Evolutionary conservation across 345 rosid species (phyloP).

Genomic region (Eucalyptus cladocalyx): DNA sequence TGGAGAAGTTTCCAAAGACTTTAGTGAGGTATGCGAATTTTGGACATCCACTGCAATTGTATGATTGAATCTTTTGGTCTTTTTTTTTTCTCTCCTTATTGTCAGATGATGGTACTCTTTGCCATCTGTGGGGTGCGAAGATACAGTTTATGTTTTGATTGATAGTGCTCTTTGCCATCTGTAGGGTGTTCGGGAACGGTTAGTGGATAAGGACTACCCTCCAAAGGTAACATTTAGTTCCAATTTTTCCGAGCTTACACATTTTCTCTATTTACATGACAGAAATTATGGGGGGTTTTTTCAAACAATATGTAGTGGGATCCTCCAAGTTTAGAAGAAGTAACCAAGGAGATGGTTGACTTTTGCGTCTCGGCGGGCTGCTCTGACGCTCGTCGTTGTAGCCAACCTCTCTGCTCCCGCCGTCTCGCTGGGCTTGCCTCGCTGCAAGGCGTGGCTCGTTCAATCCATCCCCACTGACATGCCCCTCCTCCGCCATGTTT

Average conservation of each 20-base stretch:
- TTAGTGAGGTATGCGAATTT: slow-evolving; percentile 26
- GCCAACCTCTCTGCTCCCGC: neutral
- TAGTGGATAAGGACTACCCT: too few relatives aligned
- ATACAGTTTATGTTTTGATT: neutral
- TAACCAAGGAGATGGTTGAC: neutral
- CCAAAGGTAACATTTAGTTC: neutral
- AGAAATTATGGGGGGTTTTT: neutral
- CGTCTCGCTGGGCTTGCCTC: too few relatives aligned
- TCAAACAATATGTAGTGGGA: neutral
- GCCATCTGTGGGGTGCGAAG: neutral
- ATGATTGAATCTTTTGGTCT: neutral
- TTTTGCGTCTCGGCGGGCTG: neutral
- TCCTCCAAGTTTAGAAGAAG: neutral
- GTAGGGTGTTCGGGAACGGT: too few relatives aligned
- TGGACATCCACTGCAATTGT: neutral
- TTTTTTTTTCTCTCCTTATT: neutral
- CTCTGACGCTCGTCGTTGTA: fast-evolving
- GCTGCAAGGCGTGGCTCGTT: too few relatives aligned
- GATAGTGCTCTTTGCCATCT: too few relatives aligned
- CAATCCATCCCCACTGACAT: too few relatives aligned
- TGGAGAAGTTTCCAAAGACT: too few relatives aligned
- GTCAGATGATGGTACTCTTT: neutral
- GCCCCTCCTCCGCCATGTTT: too few relatives aligned
- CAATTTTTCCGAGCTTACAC: neutral
- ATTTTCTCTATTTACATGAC: neutral